These are phyloP conservation scores for Chrysoporthe deuterocubensis DNA, from an alignment of 2,329 filamentous ascomycete genomes.

Conservation along the genomic window DNA sequence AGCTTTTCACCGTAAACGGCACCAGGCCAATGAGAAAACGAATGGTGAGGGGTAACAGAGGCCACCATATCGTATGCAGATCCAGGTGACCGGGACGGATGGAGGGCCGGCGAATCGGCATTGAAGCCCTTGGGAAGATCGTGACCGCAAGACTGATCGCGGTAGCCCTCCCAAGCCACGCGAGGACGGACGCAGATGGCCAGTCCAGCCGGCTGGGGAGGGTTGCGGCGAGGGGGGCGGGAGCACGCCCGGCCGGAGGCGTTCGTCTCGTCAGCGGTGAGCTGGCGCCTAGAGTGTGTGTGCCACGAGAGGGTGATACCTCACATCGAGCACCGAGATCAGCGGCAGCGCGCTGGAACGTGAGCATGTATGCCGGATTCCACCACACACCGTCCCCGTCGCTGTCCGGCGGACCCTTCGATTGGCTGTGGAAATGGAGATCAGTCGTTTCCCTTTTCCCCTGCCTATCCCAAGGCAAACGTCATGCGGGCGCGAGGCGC, in stretches of 20 bases:
- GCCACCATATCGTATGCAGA: constrained; percentile 13
- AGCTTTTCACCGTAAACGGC: not conserved
- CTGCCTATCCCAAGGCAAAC: constrained; percentile 3
- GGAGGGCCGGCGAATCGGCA: constrained; percentile 18
- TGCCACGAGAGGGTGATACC: constrained; percentile 1
- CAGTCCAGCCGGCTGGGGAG: not conserved
- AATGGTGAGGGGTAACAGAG: constrained; percentile 13
- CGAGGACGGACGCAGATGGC: constrained; percentile 3
- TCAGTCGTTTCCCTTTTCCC: not conserved
- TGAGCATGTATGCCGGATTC: not conserved
- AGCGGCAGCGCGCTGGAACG: not conserved
- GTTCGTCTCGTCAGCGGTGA: constrained; percentile 4
- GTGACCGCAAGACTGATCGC: constrained; percentile 1
- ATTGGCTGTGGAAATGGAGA: constrained; percentile 1
- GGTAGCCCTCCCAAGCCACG: not conserved
- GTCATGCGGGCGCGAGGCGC: not conserved
- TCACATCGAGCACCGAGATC: not conserved
- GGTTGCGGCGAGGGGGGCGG: not conserved
- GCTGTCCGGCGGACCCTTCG: not conserved
- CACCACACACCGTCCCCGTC: not conserved
- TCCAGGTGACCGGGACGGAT: constrained; percentile 17
- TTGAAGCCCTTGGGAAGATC: constrained; percentile 1
- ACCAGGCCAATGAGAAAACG: not conserved
- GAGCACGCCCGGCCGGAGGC: not conserved
- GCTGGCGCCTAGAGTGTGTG: not conserved